Base-by-base conservation (phyloP, 2,329 filamentous ascomycete species). In the Neofusicoccum kwambonambiense region DNA sequence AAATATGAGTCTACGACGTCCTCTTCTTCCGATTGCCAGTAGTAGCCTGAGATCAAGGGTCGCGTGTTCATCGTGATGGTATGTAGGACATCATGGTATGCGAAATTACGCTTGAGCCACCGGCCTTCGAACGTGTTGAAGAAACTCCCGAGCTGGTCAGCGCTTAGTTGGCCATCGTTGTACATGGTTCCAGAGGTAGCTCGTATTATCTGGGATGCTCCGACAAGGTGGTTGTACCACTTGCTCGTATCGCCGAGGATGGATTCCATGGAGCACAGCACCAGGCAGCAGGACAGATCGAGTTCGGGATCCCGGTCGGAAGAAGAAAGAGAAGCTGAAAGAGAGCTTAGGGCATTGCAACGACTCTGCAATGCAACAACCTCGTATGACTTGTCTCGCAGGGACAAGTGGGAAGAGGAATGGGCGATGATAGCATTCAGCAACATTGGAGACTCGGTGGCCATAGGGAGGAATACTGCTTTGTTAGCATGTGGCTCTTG, bases 341-440 rank as follows among this genome's bases (percentile, higher is more conserved):
- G 56, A n/a, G 63, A 65, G 27, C 47, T 65, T 7, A 65, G 35
- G 7, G 63, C 63, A 44, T 51, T 54, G 54, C 63, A 61, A 9
- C 63, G 63, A 45, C 63, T 65, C 27, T 65, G 63, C 63, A 65
- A 61, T 47, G 63, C 63, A 4, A 65, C 35, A 15, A 65, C 50
- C 37, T 65, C 63, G 12, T 65, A 65, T 27, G 63, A 65, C 31
- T 61, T 65, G 56, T 65, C 63, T n/a, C 63, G 47, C 27, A 65
- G 34, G 9, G 63, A 52, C 35, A 65, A 57, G 47, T 65, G 63
- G n/a, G 63, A 65, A 51, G 63, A 65, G 13, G 63, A 65, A 27
- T 65, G 63, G 17, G 63, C 63, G 39, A 65, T 65, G 54, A 65
- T 65, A 4, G 63, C 63, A 27, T 65, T 65, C 27, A 65, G 63